Evolutionary conservation across 495 filamentous ascomycete genomes (phyloP).

Genomic region (Trichoderma parareesei): DNA sequence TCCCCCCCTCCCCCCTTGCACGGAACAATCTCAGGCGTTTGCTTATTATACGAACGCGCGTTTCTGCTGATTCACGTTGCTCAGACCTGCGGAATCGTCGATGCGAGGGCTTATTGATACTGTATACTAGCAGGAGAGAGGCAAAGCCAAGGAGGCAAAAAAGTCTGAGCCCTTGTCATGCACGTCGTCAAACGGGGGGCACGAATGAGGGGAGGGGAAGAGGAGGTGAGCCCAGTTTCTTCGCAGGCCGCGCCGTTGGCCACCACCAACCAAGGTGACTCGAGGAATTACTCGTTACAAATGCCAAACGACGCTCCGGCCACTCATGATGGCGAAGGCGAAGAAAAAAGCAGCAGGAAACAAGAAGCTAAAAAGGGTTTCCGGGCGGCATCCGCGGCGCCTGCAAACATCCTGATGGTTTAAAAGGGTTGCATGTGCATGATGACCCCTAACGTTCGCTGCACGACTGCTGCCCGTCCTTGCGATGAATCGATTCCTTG

Average conservation of each 20-base stretch:
- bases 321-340: too few species aligned
- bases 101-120: neutral
- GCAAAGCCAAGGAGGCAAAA: too few species aligned
- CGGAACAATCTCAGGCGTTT: neutral
- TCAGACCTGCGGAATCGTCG: neutral
- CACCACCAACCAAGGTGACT: too few species aligned
- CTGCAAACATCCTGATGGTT: slow-evolving; percentile 1
- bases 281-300: too few species aligned
- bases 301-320: too few species aligned
- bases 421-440: slow-evolving; percentile 6
- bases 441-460: slow-evolving; percentile 8
- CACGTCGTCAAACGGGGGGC: too few species aligned
- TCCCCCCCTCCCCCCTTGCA: neutral
- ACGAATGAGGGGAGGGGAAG: too few species aligned
- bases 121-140: neutral
- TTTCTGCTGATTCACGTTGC: neutral
- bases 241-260: too few species aligned
- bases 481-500: slow-evolving; percentile 6
- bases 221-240: too few species aligned
- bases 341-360: neutral
- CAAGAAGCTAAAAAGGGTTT: neutral
- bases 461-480: neutral
- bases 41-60: neutral
- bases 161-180: too few species aligned
- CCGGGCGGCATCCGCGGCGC: slow-evolving; percentile 3